phyloP scores from a whole-genome alignment of 163 green algal species.

The Picocystis sp. region DNA sequence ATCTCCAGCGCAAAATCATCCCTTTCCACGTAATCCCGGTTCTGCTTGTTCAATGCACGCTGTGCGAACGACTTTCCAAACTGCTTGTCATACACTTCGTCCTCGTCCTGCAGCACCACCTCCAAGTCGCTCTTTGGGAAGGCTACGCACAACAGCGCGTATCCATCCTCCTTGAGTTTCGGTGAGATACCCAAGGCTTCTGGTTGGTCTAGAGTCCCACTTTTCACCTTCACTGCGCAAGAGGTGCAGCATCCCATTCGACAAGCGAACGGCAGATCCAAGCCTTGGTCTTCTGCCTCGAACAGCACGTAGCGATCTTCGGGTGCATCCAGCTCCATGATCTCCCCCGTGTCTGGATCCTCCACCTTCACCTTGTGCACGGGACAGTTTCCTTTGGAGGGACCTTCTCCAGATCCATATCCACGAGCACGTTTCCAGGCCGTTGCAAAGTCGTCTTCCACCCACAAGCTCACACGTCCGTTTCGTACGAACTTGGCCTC shows the following conservation, averaged over 20 bases:
- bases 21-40: conserved; percentile 30
- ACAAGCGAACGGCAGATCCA: conserved; percentile 83
- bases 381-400: conserved; percentile 10
- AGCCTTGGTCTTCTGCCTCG: conserved; percentile 79
- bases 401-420: conserved; percentile 56
- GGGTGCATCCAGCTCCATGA: conserved; percentile 73
- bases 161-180: conserved; percentile 65
- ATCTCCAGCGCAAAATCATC: conserved; percentile 77
- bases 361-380: conserved; percentile 56
- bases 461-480: conserved; percentile 70
- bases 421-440: conserved; percentile 50
- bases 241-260: conserved; percentile 93
- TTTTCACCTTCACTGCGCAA: conserved; percentile 64
- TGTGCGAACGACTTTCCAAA: conserved; percentile 31
- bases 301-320: conserved; percentile 91
- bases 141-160: conserved; percentile 89
- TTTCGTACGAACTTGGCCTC: conserved; percentile 54
- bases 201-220: conserved; percentile 57
- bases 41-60: conserved; percentile 41
- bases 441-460: conserved; percentile 88
- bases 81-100: conserved; percentile 68
- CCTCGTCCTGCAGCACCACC: conserved; percentile 35
- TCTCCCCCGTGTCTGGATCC: conserved; percentile 21
- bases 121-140: conserved; percentile 56
- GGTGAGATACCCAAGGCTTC: conserved; percentile 41